phyloP scores from a whole-genome alignment of 306 rosid species.

The Astragalus glycyphyllos region DNA sequence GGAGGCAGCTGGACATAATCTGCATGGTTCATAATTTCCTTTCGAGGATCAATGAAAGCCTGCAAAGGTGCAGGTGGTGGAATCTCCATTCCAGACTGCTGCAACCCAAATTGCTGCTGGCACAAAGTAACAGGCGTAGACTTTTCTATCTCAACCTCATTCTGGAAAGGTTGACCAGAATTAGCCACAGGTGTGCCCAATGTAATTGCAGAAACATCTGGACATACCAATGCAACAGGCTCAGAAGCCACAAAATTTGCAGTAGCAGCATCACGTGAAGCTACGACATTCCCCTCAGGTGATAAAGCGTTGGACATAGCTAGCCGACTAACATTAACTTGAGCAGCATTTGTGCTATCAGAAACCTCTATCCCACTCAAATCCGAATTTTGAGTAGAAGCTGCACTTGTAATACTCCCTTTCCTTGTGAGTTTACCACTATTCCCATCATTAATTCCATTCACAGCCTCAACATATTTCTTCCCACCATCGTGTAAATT shows the following conservation, averaged over 20 bases:
- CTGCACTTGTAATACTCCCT: conserved; percentile 74
- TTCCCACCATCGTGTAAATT: conserved; percentile 68
- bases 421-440: conserved; percentile 58
- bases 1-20: conserved; percentile 68
- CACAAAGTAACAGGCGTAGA: conserved; percentile 53
- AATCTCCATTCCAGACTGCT: conserved; percentile 61
- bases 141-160: conserved; percentile 63
- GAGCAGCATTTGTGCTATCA: conserved; percentile 59
- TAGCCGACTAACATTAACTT: conserved; percentile 52
- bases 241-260: conserved; percentile 53
- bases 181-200: conserved; percentile 48
- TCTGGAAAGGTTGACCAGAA: conserved; percentile 57
- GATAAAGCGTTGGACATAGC: conserved; percentile 45
- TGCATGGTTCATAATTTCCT: conserved; percentile 52
- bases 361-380: conserved; percentile 67
- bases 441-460: conserved; percentile 65
- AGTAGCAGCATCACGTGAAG: conserved; percentile 54
- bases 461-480: conserved; percentile 89
- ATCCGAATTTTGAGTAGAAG: conserved; percentile 88
- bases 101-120: conserved; percentile 58
- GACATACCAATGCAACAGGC: conserved; percentile 45
- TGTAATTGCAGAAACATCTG: conserved; percentile 58
- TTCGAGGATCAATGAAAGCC: conserved; percentile 63
- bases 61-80: conserved; percentile 57
- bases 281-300: conserved; percentile 48